Evolutionary conservation across 208 protist genomes (phyloP).

Genomic region (Trypanosoma melophagium): DNA sequence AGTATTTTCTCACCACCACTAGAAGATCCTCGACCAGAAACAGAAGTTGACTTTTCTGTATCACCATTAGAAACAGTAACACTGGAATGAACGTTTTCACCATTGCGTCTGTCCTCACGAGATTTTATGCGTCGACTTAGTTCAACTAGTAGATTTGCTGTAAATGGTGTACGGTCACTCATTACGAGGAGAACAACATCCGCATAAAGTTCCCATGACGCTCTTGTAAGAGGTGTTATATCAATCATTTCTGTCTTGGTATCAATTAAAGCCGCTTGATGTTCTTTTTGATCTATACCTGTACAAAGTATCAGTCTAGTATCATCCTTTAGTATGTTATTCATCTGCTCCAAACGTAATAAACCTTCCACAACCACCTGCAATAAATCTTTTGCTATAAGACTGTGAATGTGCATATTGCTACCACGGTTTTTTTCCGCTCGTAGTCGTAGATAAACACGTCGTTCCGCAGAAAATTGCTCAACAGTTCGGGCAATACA

Average conservation of each 20-base stretch:
- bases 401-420: constrained; percentile 28
- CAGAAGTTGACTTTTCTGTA: not conserved
- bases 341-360: constrained; percentile 69
- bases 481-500: constrained; percentile 61
- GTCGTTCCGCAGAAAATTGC: constrained; percentile 36
- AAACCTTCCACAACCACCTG: constrained; percentile 78
- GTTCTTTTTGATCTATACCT: not conserved
- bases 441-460: constrained; percentile 19
- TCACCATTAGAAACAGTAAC: not conserved
- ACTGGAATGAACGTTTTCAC: not conserved
- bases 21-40: not conserved
- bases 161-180: constrained; percentile 60
- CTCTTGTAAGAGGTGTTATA: constrained; percentile 36
- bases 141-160: constrained; percentile 51
- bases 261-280: constrained; percentile 32
- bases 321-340: constrained; percentile 30
- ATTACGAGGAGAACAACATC: constrained; percentile 72
- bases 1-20: constrained; percentile 36
- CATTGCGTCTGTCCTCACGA: constrained; percentile 27
- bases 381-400: constrained; percentile 54
- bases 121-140: constrained; percentile 43
- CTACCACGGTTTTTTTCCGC: constrained; percentile 15
- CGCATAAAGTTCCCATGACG: constrained; percentile 72
- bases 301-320: constrained; percentile 8
- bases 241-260: constrained; percentile 42